Percentiles rank a stretch among this genome's conserved stretches.
These are phyloP conservation scores for Skeletonema menzelii DNA, from an alignment of 108 stramenopile genomes.

Conservation along the genomic window DNA sequence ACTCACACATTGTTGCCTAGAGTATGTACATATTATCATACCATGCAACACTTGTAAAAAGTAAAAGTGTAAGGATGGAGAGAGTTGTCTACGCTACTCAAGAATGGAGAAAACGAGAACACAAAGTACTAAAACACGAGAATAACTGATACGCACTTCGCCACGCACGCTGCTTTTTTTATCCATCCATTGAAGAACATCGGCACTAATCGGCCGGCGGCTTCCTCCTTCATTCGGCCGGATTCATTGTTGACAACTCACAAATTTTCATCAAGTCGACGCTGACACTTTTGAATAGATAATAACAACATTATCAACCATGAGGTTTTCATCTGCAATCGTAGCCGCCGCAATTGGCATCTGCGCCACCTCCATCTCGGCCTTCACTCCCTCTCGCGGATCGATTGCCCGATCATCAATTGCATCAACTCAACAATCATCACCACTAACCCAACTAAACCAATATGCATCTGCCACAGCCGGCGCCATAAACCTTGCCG, in stretches of 20 bases:
- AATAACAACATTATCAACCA: neutral
- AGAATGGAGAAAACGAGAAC: neutral
- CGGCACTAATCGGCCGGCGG: neutral
- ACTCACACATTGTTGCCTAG: no score
- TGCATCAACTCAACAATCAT: neutral
- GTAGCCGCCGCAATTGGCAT: neutral
- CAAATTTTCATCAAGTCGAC: neutral
- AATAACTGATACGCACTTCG: neutral
- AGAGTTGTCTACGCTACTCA: no score
- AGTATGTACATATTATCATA: no score
- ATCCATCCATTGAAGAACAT: neutral
- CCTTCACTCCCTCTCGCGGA: neutral
- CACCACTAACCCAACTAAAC: neutral
- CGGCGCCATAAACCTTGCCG: neutral
- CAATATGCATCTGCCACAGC: neutral
- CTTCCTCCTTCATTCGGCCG: neutral
- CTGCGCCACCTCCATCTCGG: neutral
- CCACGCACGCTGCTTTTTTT: neutral
- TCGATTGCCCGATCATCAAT: neutral
- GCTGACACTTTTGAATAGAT: no score
- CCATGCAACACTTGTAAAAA: no score
- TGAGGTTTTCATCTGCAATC: neutral
- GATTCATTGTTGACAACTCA: neutral
- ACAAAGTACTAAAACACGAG: neutral
- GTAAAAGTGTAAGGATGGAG: no score